Conservation (phyloP, 2,329 filamentous ascomycete genomes). For the Talaromyces sp. region DNA sequence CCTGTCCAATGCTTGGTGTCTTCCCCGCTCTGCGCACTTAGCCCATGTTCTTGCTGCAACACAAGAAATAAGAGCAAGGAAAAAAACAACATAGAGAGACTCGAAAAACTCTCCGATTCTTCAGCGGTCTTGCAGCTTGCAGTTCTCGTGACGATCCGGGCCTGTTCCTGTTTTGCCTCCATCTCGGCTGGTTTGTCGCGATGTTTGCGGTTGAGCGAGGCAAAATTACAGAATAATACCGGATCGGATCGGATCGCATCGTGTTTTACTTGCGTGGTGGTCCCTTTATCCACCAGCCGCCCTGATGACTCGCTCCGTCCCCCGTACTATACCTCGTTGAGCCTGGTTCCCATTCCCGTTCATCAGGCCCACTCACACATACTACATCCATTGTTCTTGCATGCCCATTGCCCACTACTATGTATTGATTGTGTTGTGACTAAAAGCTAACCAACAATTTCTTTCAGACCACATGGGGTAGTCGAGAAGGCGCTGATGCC, state of each 20-base stretch:
- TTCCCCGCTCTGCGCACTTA: not conserved
- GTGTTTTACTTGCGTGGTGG: not conserved
- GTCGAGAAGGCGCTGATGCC: constrained; percentile 82
- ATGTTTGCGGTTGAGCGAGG: not conserved
- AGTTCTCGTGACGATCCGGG: not conserved
- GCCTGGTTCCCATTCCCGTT: not conserved
- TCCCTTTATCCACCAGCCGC: not conserved
- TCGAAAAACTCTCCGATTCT: not conserved
- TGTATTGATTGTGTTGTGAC: not conserved
- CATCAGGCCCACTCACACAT: not conserved
- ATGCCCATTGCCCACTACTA: not conserved
- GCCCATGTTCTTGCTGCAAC: not conserved
- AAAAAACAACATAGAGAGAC: not conserved
- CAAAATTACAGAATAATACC: not conserved
- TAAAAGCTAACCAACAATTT: constrained; percentile 12
- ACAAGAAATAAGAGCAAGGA: not conserved
- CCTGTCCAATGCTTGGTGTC: not conserved
- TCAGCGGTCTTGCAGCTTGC: not conserved
- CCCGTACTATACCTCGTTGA: not conserved
- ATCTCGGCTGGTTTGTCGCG: not conserved
- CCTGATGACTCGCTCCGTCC: not conserved
- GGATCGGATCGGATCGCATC: not conserved
- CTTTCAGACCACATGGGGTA: constrained; percentile 85
- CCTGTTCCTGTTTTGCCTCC: not conserved
- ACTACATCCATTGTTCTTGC: not conserved